Evolutionary conservation across 371 early-diverging fungal species (phyloP), one percentile per base, ranked within the genome.

Genomic region (Syncephalastrum sp.): DNA sequence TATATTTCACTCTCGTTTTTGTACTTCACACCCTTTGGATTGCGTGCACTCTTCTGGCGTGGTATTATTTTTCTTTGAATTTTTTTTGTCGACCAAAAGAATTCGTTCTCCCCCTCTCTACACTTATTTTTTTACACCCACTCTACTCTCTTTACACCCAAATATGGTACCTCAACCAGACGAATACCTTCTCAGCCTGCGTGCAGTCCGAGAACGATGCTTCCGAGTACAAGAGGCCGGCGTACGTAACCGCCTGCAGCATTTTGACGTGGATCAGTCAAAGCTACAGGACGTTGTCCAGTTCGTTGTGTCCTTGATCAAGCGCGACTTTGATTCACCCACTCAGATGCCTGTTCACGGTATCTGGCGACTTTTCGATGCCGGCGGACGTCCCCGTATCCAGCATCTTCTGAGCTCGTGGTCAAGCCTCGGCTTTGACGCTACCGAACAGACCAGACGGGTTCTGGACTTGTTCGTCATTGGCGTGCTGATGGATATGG

Each of bases 401-500:
- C 72, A 76, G n/a, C 74, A 82, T 41, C 70, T 93, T 24, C 50
- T 88, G 0, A 61, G 68, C 27, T 58, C 69, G 6, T 75, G 76
- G 79, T 38, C 72, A 14, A 67, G 59, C 23, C 60, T 60, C 4
- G 70, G 71, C 14, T 74, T 77, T 15, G 76, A 81, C 47, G 53
- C 66, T 16, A 50, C 76, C 33, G 91, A 91, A 64, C 81, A 80
- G 44, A 82, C 87, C n/a, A 78, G 88, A 48, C 81, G 93, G 33
- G 61, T 92, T 12, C 74, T 95, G 24, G 96, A 96, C 68, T 76
- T 95, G 54, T 84, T 91, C 58, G 88, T 93, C 21, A 86, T 95
- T 7, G 90, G 91, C 12, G 92, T 93, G n/a, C 76, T 96, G 23
- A 70, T 96, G 57, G 96, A 96, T 56, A 92, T 94, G 5, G 94